Base-by-base conservation (phyloP, 441 rosid genomes). In the Corymbia citriodora region DNA sequence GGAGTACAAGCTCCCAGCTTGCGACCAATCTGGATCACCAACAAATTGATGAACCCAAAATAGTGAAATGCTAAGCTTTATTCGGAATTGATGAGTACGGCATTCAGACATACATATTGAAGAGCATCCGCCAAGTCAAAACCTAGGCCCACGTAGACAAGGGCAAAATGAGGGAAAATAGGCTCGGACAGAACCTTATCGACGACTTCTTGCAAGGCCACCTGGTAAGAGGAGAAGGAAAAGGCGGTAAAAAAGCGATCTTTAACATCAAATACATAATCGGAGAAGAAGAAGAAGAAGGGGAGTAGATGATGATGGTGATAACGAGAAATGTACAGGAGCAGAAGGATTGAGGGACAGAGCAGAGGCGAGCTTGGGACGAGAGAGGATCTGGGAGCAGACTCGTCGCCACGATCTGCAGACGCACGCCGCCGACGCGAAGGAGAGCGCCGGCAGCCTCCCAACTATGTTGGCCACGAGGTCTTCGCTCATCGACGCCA, bases 111-210 rank as follows among this genome's bases (percentile, higher is more conserved):
- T 92, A 97, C 99, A 83, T 90, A 88, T 82, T 88, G 89, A 81
- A 94, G 92, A 59, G 91, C 91, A 36, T 21, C 74, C 52, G 90
- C 79, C 93, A 91, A n/a, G 85, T 57, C 49, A 91, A 89, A 88
- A 65, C 89, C 92, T 81, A 53, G 68, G 61, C 94, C 94, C 88
- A 92, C 93, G 79, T 91, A 94, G 27, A 97, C 98, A 50, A 96
- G 94, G 33, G 95, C 98, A 87, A 96, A 98, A 92, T 97, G 94
- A 29, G 99, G 99, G 79, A 96, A 95, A 88, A 98, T 95, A 19
- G 99, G 98, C 90, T 94, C 93, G 19, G 96, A 95, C 49, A 97
- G 92, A 88, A 95, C 97, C 93, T 95, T 95, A 49, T 95, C 96
- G 50, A 96, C 59, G 87, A 94, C 98, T 93, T 97, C 97, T 91